Evolutionary conservation across 2,329 filamentous ascomycete genomes (phyloP), one percentile per base, ranked within the genome.

Genomic region (Sporothrix inflata): DNA sequence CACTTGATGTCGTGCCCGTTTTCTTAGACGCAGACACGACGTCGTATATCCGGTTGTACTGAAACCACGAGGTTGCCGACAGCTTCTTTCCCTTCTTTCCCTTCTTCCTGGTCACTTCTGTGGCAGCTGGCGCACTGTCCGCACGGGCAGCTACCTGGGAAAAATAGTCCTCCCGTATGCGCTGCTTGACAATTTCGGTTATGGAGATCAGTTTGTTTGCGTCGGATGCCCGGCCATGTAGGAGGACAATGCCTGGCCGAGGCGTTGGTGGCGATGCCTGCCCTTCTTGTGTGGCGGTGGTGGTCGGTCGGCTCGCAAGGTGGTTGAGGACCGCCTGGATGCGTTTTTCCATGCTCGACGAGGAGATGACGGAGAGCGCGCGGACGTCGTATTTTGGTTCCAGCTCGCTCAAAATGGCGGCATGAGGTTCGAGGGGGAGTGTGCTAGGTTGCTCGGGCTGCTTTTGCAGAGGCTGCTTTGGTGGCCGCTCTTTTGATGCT

Each of bases 131-230:
- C 3, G 45, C 24, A n/a, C 19, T 8, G 19, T 11, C 51, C 4
- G 24, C 27, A 21, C 45, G 24, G 24, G 5, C 40, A 14, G 14
- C 19, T 12, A 19, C 21, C 11, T 34, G 11, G 6, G 49, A 38
- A 24, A 69, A 74, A 12, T 60, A 47, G 2, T 82, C 79, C 68
- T 84, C 83, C 42, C 77, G 81, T 69, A 91, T 80, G 63, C 88
- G 82, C 51, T 86, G 82, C 79, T 91, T 91, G 71, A 85, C 85
- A 49, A 92, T 89, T 79, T 94, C 91, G 60, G 85, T 85, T 61
- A 93, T 86, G 4, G 87, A 90, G 76, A 93, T 87, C 76, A 93
- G 83, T 79, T 94, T 94, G 79, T 84, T 85, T 1, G 87, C 85
- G 3, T 88, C 85, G 11, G 79, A 73, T 0, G 85, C 81, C 24